A percentile compares a stretch with the other conserved stretches of the same genome.
phyloP scores from a whole-genome alignment of 2,329 filamentous ascomycete genomes.

The Corinectria fuckeliana region DNA sequence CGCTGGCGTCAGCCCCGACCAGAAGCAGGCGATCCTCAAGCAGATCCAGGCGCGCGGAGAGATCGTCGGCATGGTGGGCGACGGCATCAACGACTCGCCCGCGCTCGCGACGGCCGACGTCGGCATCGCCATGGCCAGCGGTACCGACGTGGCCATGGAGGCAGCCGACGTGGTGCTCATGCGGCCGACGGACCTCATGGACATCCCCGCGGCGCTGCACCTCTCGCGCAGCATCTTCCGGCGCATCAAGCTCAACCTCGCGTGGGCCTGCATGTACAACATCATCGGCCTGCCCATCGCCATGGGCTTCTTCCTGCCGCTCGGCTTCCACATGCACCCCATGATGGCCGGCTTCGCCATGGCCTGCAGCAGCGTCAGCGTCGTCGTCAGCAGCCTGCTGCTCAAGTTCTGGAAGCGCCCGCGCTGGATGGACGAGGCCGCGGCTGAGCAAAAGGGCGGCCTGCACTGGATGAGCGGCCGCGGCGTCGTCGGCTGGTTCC shows the following conservation, averaged over 20 bases:
- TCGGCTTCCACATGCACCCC: slow-evolving; percentile 86
- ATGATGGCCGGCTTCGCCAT: slow-evolving; percentile 96
- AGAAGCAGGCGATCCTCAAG: slow-evolving; percentile 87
- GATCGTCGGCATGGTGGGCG: slow-evolving; percentile 93
- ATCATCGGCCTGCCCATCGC: slow-evolving; percentile 89
- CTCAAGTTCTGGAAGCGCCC: slow-evolving; percentile 88
- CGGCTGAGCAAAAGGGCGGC: slow-evolving; percentile 63
- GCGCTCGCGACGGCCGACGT: slow-evolving; percentile 91
- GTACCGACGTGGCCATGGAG: slow-evolving; percentile 97
- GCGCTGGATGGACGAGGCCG: slow-evolving; percentile 80
- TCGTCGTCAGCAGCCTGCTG: slow-evolving; percentile 82
- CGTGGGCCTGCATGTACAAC: slow-evolving; percentile 95
- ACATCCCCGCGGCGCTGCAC: slow-evolving; percentile 85
- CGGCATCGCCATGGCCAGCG: slow-evolving; percentile 89
- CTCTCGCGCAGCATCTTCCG: slow-evolving; percentile 85
- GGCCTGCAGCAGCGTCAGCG: slow-evolving; percentile 88
- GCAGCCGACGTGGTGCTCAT: slow-evolving; percentile 96
- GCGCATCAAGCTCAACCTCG: slow-evolving; percentile 91
- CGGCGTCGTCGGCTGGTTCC: slow-evolving; percentile 50
- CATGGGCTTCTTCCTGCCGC: slow-evolving; percentile 93
- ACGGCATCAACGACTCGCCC: slow-evolving; percentile 98
- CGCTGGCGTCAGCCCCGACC: slow-evolving; percentile 86
- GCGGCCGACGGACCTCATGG: slow-evolving; percentile 88
- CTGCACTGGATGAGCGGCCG: slow-evolving; percentile 52
- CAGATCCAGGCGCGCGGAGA: slow-evolving; percentile 77